Evolutionary conservation across 2,329 filamentous ascomycete species (phyloP), one percentile per base, ranked within the genome.

Genomic region (Lojkania enalia): DNA sequence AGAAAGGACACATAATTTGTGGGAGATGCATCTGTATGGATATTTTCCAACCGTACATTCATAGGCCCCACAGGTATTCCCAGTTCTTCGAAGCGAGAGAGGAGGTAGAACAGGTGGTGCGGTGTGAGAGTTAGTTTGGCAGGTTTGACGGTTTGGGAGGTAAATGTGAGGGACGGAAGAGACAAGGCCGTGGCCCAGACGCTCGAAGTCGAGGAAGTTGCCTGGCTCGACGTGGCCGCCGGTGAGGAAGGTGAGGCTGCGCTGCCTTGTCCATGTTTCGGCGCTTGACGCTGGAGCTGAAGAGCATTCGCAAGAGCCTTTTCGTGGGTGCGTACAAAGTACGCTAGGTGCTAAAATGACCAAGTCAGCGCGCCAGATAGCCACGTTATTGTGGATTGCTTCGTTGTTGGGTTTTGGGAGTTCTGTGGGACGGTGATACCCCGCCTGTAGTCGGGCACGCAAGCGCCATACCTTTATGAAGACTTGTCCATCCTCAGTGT

Each of bases 1-100:
- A 96, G 80, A 68, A 99, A 99, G 3, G 94, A 97, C 38, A 97
- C 90, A 76, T 97, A 97, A 73, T 94, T 95, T 59, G 88, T 85
- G 16, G 90, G 88, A 4, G 88, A 86, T 2, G 85, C 85, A 59
- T 90, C 90, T 60, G 90, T 88, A 70, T 96, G 90, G 35, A 99
- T 84, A 67, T 95, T 96, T 72, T 99, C 94, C 57, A 97, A 76
- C 23, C 94, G 87, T 49, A 99, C 85, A 65, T 94, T 96, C 91
- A 96, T 96, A 21, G 92, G 90, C 3, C 94, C 94, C 52, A 97
- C 90, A 51, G 86, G 80, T 56, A 97, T 94, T 48, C 85, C 84
- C 48, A 97, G 79, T 53, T 96, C 92, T 74, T 96, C 91, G 71
- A 97, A 96, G 43, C 90, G 88, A 44, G 90, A 96, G 42, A 99